These are phyloP conservation scores for Beauveria sp. DNA, from an alignment of 2,329 filamentous ascomycete genomes.

Conservation along the genomic window DNA sequence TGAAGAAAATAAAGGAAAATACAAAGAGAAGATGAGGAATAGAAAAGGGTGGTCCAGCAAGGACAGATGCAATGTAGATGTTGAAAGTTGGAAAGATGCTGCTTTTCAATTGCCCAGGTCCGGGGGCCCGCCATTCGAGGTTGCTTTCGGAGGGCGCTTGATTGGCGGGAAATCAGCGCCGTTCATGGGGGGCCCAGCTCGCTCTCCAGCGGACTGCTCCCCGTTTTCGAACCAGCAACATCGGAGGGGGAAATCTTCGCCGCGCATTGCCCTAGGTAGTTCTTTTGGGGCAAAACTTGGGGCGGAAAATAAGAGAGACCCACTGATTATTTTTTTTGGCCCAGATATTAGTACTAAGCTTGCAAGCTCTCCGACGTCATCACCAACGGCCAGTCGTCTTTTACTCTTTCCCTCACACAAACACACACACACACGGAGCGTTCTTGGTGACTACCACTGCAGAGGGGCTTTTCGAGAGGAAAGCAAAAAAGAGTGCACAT, in stretches of 20 bases:
- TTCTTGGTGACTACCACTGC: no score
- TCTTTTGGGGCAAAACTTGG: no score
- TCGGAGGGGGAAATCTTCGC: not conserved
- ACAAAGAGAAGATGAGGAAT: not conserved
- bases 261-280: not conserved
- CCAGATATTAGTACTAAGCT: not conserved
- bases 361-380: not conserved
- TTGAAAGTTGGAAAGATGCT: not conserved
- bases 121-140: not conserved
- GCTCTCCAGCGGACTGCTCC: not conserved
- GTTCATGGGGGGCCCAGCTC: not conserved
- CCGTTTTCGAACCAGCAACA: not conserved
- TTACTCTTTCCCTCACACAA: not conserved
- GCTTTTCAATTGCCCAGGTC: conserved; percentile 6
- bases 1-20: not conserved
- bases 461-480: no score
- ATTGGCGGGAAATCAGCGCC: conserved; percentile 4
- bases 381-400: not conserved
- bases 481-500: no score
- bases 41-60: not conserved
- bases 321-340: not conserved
- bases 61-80: not conserved
- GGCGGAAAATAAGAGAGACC: not conserved
- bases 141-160: conserved; percentile 2
- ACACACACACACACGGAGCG: not conserved